Percentiles rank a stretch among this genome's conserved stretches.
Evolutionary conservation across 2,329 filamentous ascomycete genomes (phyloP).

Genomic region (Pseudogymnoascus sp.): DNA sequence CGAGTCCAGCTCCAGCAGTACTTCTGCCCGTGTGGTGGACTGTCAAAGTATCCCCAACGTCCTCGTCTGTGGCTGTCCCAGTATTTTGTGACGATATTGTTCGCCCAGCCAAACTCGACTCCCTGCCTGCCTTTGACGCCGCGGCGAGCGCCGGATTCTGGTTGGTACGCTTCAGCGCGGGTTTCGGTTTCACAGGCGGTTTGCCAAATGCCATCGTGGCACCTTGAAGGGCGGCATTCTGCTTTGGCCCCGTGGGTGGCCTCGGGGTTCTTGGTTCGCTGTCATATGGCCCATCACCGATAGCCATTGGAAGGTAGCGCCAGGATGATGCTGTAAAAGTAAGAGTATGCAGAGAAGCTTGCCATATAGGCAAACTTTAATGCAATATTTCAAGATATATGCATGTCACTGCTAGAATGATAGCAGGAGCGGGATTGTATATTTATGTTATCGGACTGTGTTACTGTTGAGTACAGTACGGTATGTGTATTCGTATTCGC

Average conservation of each 20-base stretch:
- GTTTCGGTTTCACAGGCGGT: conserved; percentile 34
- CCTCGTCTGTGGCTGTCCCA: conserved; percentile 10
- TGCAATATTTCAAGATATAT: background rate
- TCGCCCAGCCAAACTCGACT: conserved; percentile 11
- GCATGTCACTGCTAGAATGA: conserved; percentile 2
- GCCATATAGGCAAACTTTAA: conserved; percentile 1
- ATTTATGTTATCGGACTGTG: background rate
- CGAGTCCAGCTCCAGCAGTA: conserved; percentile 10
- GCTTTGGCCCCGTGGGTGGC: conserved; percentile 14
- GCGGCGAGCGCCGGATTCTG: conserved; percentile 33
- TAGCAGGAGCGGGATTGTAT: background rate
- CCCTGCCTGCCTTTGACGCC: conserved; percentile 33
- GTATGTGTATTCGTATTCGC: background rate
- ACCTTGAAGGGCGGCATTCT: conserved; percentile 40
- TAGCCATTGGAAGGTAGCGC: background rate
- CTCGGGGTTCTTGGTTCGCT: background rate
- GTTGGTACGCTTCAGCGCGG: conserved; percentile 16
- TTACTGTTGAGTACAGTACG: background rate
- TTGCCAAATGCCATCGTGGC: conserved; percentile 41
- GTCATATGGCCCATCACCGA: background rate
- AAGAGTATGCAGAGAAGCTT: background rate
- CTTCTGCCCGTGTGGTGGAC: background rate
- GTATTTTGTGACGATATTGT: conserved; percentile 12
- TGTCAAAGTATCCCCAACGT: background rate
- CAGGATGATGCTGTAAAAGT: background rate